Percentiles rank a stretch among this genome's conserved stretches.
Evolutionary conservation across 345 rosid genomes (phyloP).

Genomic region (Orychophragmus violaceus): DNA sequence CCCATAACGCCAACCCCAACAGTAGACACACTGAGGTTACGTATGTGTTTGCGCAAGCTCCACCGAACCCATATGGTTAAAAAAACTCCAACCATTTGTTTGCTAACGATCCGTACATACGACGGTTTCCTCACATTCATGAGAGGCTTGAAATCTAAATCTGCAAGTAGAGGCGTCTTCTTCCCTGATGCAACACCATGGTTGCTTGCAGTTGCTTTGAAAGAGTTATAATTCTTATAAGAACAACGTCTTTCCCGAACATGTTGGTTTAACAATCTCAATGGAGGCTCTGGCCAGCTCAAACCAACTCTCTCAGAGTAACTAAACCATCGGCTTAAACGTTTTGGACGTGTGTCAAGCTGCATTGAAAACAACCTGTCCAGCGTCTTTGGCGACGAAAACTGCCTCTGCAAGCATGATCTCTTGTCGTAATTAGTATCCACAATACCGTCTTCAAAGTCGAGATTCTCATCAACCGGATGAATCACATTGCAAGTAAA

Average conservation of each 20-base stretch:
- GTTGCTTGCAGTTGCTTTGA: background rate
- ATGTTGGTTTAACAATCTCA: conserved; percentile 55
- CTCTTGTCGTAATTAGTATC: conserved; percentile 11
- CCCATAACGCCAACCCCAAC: conserved; percentile 97
- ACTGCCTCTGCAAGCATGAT: conserved; percentile 39
- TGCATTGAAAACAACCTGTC: conserved; percentile 27
- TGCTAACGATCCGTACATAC: conserved; percentile 76
- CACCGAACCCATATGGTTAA: conserved; percentile 80
- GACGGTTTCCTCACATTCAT: conserved; percentile 56
- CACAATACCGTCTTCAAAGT: conserved; percentile 1
- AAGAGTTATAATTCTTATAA: conserved; percentile 28
- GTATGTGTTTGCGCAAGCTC: conserved; percentile 74
- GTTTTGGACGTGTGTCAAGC: background rate
- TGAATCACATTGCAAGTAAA: conserved; percentile 35
- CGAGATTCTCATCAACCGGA: background rate
- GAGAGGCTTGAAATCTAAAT: conserved; percentile 31
- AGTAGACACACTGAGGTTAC: conserved; percentile 68
- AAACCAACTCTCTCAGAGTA: conserved; percentile 56
- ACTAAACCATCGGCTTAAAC: conserved; percentile 21
- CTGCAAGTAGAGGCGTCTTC: conserved; percentile 11
- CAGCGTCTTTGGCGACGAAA: conserved; percentile 55
- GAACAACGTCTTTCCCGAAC: conserved; percentile 50
- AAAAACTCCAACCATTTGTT: conserved; percentile 89
- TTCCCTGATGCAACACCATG: background rate
- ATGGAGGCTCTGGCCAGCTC: conserved; percentile 83